Evolutionary conservation across 306 rosid species (phyloP).

Genomic region (Dryas drummondii): DNA sequence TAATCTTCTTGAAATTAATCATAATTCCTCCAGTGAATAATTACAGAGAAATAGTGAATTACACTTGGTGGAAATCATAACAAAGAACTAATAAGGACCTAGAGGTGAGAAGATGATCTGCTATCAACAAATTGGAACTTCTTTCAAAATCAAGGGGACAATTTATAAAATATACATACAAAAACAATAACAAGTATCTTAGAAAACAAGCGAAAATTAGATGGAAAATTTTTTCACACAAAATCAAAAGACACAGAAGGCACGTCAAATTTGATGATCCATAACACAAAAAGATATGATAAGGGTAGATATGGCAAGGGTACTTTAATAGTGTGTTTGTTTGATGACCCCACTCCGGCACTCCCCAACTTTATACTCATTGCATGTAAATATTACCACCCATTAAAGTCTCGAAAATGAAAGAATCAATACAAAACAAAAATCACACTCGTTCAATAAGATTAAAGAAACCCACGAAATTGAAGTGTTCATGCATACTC

Average conservation of each 20-base stretch:
- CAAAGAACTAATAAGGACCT: neutral
- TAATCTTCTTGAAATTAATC: constrained; percentile 11
- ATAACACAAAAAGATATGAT: neutral
- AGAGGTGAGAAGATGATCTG: neutral
- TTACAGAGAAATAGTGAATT: constrained; percentile 13
- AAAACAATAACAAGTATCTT: neutral
- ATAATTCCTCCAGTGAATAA: neutral
- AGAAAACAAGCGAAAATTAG: too few species aligned
- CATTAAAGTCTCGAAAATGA: neutral
- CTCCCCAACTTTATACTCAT: neutral
- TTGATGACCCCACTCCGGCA: too few species aligned
- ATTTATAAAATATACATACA: neutral
- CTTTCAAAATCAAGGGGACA: neutral
- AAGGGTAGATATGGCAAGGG: too few species aligned
- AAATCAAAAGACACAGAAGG: too few species aligned
- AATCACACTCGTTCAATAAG: neutral
- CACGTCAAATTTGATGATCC: neutral
- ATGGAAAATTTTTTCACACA: too few species aligned
- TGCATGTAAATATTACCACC: neutral
- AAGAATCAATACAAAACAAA: neutral
- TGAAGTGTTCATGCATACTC: neutral
- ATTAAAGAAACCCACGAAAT: neutral
- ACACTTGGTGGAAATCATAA: neutral
- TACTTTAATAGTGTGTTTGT: too few species aligned
- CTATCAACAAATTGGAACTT: neutral